A percentile compares a stretch with the other conserved stretches of the same genome.
phyloP scores from a whole-genome alignment of 495 filamentous ascomycete genomes.

The Xylaria intraflava region DNA sequence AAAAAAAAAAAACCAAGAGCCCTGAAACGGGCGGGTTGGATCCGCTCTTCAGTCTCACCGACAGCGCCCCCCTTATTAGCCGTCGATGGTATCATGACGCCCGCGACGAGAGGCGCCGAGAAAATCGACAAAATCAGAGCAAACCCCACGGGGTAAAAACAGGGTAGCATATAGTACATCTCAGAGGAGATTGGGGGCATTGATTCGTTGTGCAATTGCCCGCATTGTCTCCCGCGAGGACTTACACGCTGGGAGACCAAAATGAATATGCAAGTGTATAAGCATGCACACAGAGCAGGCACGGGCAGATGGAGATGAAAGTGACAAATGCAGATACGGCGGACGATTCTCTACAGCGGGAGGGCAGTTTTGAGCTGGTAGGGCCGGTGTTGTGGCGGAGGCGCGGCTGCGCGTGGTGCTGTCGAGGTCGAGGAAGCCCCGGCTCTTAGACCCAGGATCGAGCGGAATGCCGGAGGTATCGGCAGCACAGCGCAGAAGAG shows the following conservation, averaged over 20 bases:
- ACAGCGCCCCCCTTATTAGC: conserved; percentile 17
- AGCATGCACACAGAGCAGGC: conserved; percentile 17
- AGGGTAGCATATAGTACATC: not conserved
- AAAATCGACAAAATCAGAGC: not conserved
- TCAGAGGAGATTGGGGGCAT: not conserved
- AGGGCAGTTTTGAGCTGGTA: conserved; percentile 2
- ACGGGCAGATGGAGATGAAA: not conserved
- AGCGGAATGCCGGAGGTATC: not conserved
- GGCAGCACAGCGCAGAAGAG: conserved; percentile 7
- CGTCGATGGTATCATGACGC: conserved; percentile 11
- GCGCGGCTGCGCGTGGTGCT: not conserved
- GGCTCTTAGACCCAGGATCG: conserved; percentile 11
- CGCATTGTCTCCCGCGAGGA: conserved; percentile 6
- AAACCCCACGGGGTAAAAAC: not conserved
- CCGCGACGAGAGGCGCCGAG: not conserved
- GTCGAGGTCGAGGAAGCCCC: conserved; percentile 25
- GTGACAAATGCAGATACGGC: conserved; percentile 1
- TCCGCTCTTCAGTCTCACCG: conserved; percentile 24
- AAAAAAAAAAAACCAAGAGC: conserved; percentile 15
- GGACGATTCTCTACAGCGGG: conserved; percentile 8
- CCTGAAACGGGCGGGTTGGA: conserved; percentile 21
- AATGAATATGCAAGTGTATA: conserved; percentile 11
- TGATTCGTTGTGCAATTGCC: conserved; percentile 4
- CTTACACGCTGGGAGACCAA: conserved; percentile 19
- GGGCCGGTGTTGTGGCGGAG: conserved; percentile 8